phyloP scores from a whole-genome alignment of 495 filamentous ascomycete genomes.

The Penicillium canescens region DNA sequence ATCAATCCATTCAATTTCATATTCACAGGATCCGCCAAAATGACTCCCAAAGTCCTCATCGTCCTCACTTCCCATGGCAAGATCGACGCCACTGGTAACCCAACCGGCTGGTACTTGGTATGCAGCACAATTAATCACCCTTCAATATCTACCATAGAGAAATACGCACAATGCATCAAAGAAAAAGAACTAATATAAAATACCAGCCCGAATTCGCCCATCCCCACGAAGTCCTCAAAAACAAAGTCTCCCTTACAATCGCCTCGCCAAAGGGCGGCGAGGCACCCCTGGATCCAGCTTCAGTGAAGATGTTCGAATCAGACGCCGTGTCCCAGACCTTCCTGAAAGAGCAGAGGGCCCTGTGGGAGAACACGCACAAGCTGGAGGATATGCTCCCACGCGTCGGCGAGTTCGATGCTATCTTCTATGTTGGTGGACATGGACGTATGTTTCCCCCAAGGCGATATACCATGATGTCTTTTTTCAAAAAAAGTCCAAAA shows the following conservation, averaged over 20 bases:
- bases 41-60: constrained; percentile 62
- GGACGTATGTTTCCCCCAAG: constrained; percentile 54
- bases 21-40: constrained; percentile 9
- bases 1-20: not conserved
- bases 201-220: constrained; percentile 70
- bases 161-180: not conserved
- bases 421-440: constrained; percentile 77
- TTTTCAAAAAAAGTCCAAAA: not conserved
- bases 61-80: constrained; percentile 64
- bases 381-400: constrained; percentile 51
- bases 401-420: constrained; percentile 62
- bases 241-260: constrained; percentile 56
- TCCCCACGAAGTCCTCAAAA: constrained; percentile 59
- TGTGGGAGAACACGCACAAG: constrained; percentile 65
- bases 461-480: not conserved
- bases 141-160: not conserved
- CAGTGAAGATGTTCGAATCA: constrained; percentile 58
- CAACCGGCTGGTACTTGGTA: constrained; percentile 71
- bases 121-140: constrained; percentile 11
- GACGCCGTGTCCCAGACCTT: constrained; percentile 56
- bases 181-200: constrained; percentile 2
- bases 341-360: constrained; percentile 45
- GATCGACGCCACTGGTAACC: constrained; percentile 50
- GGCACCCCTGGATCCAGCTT: constrained; percentile 66
- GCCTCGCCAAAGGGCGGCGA: constrained; percentile 69